Percentiles rank a stretch among this genome's conserved stretches.
Conservation (phyloP, 306 rosid genomes). For the Cucurbita argyrosperma region DNA sequence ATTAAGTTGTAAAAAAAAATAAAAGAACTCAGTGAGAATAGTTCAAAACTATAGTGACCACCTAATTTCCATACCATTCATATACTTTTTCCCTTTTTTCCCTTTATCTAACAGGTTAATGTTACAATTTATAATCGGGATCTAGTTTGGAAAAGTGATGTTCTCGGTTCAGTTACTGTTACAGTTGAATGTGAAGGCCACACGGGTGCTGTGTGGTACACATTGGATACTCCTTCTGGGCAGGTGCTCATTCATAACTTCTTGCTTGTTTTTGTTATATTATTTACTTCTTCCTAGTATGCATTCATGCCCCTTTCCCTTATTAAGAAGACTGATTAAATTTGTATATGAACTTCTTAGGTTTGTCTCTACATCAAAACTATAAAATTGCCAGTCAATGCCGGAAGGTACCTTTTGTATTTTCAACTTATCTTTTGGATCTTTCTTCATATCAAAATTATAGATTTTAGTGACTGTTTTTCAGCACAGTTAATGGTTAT, state of each 20-base stretch:
- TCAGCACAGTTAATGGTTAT: constrained; percentile 51
- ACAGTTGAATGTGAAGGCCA: constrained; percentile 81
- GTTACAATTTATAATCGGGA: constrained; percentile 98
- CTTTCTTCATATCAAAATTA: background rate
- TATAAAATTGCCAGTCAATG: constrained; percentile 36
- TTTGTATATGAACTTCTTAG: constrained; percentile 30
- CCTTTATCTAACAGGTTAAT: constrained; percentile 53
- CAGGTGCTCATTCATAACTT: constrained; percentile 37
- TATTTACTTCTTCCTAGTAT: background rate
- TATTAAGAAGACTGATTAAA: constrained; percentile 14
- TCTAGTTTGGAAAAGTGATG: constrained; percentile 94
- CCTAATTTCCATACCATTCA: constrained; percentile 13
- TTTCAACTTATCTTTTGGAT: background rate
- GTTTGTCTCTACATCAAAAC: constrained; percentile 87
- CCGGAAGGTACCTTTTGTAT: constrained; percentile 49
- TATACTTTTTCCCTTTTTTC: constrained; percentile 32
- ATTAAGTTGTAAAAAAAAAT: background rate
- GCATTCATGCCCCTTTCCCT: background rate
- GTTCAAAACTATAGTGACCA: background rate
- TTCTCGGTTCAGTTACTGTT: constrained; percentile 91
- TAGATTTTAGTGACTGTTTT: background rate
- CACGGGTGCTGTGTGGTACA: constrained; percentile 81
- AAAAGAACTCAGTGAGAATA: background rate
- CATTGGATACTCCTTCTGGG: constrained; percentile 77
- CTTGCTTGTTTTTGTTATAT: constrained; percentile 6